Evolutionary conservation across 1,284 basidiomycete genomes (phyloP), one percentile per base, ranked within the genome.

Genomic region (Ustanciosporium gigantosporum): DNA sequence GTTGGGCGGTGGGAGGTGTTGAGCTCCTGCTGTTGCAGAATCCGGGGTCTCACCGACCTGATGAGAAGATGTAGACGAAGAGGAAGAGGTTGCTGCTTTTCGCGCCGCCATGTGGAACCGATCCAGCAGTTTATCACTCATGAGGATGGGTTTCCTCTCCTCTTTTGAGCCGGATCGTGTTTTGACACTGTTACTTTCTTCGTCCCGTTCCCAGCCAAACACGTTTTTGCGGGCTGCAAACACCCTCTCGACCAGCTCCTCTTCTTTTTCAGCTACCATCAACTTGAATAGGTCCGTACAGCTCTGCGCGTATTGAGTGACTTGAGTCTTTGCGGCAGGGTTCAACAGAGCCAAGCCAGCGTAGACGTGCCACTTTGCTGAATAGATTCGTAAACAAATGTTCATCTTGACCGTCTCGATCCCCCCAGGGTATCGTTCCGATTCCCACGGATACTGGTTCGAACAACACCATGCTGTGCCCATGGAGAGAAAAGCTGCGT

Each of bases 341-440:
- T 98, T 98, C 60, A 97, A 84, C 72, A 98, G 89, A 0, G 95
- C 94, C 13, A 98, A 85, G 3, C 94, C 95, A 21, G 95, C 95
- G 77, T 98, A 98, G 69, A 98, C 94, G 80, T 98, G 95, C 93
- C 93, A 98, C 71, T 92, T 89, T 77, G 93, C 94, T 35, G 90
- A 86, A 80, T 97, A 97, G 74, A 98, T 97, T 1, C 95, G 90
- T 20, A 77, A 52, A 38, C 71, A 88, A 75, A 98, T 89, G 82
- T 98, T 98, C 70, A 96, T 93, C 80, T 98, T 98, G 72, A 93
- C 91, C 7, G 91, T 94, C 79, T 98, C 94, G 71, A 98, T 94
- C 0, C 95, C 95, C n/a, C 92, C 90, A 27, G 95, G 90, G 80
- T 97, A 97, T 47, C 88, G 86, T 8, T 82, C 81, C 32, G 90